Evolutionary conservation across 176 grass and related monocot species (phyloP).

Genomic region (Raddia distichophylla): DNA sequence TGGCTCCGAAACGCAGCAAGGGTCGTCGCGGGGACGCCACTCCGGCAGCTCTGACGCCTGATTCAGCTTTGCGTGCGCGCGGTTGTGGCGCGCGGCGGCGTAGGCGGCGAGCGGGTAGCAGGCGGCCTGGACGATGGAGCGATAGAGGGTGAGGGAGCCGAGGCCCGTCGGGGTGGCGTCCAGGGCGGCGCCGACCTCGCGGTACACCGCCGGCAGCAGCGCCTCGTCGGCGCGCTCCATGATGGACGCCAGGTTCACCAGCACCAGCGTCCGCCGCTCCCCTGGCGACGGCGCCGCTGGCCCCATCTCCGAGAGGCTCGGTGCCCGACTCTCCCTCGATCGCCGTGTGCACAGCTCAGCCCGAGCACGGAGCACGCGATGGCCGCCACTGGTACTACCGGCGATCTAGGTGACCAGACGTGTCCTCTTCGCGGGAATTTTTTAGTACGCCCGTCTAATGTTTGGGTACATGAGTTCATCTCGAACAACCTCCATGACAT

Average conservation of each 20-base stretch:
- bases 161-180: constrained; percentile 69
- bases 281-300: constrained; percentile 9
- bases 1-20: too few species aligned
- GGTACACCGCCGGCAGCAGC: constrained; percentile 85
- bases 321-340: not conserved
- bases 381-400: not conserved
- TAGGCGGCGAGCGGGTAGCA: constrained; percentile 82
- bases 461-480: not conserved
- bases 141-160: constrained; percentile 72
- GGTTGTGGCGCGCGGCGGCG: constrained; percentile 72
- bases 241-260: constrained; percentile 86
- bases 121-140: constrained; percentile 78
- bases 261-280: constrained; percentile 60
- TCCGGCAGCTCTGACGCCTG: too few species aligned
- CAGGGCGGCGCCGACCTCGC: constrained; percentile 75
- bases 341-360: not conserved
- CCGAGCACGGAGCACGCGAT: not conserved
- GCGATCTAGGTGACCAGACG: not conserved
- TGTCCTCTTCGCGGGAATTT: constrained; percentile 1
- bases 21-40: too few species aligned
- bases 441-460: not conserved
- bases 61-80: too few species aligned
- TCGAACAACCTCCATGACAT: not conserved
- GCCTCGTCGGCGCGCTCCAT: constrained; percentile 92
- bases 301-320: not conserved